phyloP scores from a whole-genome alignment of 352 stramenopile species.

The Phytopythium kandeliae region DNA sequence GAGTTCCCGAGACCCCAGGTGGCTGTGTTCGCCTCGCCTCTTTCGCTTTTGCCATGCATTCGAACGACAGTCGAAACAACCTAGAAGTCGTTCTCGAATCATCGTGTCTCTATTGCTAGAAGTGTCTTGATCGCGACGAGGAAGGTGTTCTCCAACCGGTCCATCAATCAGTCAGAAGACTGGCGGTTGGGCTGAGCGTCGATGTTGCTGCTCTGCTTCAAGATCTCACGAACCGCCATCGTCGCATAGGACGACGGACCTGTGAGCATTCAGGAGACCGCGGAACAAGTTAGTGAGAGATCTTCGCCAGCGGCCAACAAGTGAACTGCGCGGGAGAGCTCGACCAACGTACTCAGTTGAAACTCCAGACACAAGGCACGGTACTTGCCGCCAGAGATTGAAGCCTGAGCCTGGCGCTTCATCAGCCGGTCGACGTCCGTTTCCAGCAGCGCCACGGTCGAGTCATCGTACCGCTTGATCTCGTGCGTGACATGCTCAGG shows the following conservation, averaged over 20 bases:
- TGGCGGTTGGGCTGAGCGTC: conserved; percentile 42
- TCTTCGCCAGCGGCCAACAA: too few species aligned
- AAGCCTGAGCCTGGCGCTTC: conserved; percentile 24
- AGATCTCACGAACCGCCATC: conserved; percentile 94
- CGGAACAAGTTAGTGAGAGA: too few species aligned
- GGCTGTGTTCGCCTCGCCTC: neutral
- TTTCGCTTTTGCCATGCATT: neutral
- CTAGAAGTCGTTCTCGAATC: neutral
- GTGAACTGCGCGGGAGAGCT: neutral
- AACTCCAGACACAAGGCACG: conserved; percentile 80
- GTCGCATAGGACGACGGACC: conserved; percentile 93
- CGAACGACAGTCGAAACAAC: neutral
- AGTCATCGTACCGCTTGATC: conserved; percentile 92
- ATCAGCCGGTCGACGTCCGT: conserved; percentile 90
- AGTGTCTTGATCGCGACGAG: neutral
- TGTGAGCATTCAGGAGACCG: too few species aligned
- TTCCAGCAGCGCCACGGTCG: conserved; percentile 87
- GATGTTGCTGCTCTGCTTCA: conserved; percentile 89
- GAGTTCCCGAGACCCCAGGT: neutral
- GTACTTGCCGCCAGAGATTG: conserved; percentile 54
- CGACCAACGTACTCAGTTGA: conserved; percentile 41
- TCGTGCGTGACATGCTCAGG: conserved; percentile 86
- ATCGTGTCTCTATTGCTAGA: neutral
- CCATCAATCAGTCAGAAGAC: neutral
- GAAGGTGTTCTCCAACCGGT: neutral